phyloP scores from a whole-genome alignment of 2,329 filamentous ascomycete species.

The Botrytis medusae region DNA sequence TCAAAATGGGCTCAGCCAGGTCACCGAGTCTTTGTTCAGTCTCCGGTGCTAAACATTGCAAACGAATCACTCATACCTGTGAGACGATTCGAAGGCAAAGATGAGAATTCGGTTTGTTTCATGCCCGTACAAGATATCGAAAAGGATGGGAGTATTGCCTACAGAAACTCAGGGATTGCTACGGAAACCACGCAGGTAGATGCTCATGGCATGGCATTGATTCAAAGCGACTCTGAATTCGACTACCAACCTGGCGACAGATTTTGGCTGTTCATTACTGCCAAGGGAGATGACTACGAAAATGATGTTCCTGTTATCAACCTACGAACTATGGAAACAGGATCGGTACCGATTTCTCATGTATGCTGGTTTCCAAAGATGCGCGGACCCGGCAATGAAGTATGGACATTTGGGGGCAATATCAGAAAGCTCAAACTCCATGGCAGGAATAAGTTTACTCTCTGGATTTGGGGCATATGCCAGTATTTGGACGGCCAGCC shows the following conservation, averaged over 20 bases:
- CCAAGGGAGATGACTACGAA: conserved; percentile 16
- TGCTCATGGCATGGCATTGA: conserved; percentile 32
- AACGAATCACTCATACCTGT: conserved; percentile 27
- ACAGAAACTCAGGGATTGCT: conserved; percentile 23
- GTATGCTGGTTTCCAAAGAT: conserved; percentile 33
- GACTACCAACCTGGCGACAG: conserved; percentile 25
- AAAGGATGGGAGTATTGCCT: conserved; percentile 27
- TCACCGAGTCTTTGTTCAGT: conserved; percentile 31
- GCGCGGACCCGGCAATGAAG: conserved; percentile 25
- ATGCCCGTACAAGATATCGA: conserved; percentile 33
- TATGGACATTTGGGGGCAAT: conserved; percentile 32
- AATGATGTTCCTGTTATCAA: conserved; percentile 32
- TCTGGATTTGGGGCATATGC: conserved; percentile 30
- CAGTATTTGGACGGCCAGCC: conserved; percentile 27
- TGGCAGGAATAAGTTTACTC: conserved; percentile 22
- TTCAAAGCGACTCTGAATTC: conserved; percentile 26
- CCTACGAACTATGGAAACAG: conserved; percentile 27
- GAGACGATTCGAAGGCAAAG: conserved; percentile 26
- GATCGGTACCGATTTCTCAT: conserved; percentile 26
- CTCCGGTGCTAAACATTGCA: conserved; percentile 27
- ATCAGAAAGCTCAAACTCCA: conserved; percentile 24
- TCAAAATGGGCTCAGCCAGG: conserved; percentile 28
- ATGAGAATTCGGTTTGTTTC: conserved; percentile 31
- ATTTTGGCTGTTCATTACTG: conserved; percentile 31
- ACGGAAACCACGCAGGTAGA: conserved; percentile 18